Evolutionary conservation across 2,329 filamentous ascomycete species (phyloP).

Genomic region (Epichloe typhina): DNA sequence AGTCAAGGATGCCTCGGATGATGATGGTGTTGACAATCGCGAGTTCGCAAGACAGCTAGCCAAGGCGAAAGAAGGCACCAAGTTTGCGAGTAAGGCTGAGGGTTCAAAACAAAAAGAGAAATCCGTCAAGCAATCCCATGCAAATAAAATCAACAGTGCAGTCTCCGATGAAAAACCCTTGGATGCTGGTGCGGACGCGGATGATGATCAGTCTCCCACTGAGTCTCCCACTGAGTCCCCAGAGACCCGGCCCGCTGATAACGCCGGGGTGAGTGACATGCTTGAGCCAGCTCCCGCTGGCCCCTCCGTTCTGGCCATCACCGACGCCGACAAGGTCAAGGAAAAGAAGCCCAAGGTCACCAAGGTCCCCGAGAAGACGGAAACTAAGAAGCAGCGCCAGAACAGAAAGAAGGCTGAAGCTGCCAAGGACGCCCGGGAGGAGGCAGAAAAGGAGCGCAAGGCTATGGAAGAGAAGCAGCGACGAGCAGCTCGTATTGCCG

Average conservation of each 20-base stretch:
- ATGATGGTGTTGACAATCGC: constrained; percentile 53
- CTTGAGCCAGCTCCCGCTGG: constrained; percentile 58
- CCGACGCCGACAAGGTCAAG: constrained; percentile 49
- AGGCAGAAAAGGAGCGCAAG: constrained; percentile 68
- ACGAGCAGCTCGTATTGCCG: constrained; percentile 65
- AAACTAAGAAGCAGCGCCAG: constrained; percentile 93
- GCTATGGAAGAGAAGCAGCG: constrained; percentile 69
- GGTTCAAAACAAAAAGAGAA: constrained; percentile 53
- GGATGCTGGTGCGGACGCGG: constrained; percentile 58
- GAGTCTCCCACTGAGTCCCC: constrained; percentile 59
- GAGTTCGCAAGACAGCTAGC: constrained; percentile 67
- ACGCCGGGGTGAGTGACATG: constrained; percentile 78
- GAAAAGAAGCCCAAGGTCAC: constrained; percentile 49
- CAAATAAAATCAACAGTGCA: constrained; percentile 34
- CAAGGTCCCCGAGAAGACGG: constrained; percentile 51
- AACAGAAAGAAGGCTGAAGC: constrained; percentile 81
- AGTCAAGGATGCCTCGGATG: constrained; percentile 33
- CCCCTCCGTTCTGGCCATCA: constrained; percentile 67
- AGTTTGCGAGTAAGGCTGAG: constrained; percentile 39
- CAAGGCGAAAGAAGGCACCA: constrained; percentile 56
- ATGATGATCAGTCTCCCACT: constrained; percentile 64
- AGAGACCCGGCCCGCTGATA: constrained; percentile 39
- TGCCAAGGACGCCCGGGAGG: constrained; percentile 59
- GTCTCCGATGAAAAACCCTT: constrained; percentile 33
- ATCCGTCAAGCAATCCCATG: constrained; percentile 57